phyloP scores from a whole-genome alignment of 2,329 filamentous ascomycete species.

The Fusarium sambucinum region DNA sequence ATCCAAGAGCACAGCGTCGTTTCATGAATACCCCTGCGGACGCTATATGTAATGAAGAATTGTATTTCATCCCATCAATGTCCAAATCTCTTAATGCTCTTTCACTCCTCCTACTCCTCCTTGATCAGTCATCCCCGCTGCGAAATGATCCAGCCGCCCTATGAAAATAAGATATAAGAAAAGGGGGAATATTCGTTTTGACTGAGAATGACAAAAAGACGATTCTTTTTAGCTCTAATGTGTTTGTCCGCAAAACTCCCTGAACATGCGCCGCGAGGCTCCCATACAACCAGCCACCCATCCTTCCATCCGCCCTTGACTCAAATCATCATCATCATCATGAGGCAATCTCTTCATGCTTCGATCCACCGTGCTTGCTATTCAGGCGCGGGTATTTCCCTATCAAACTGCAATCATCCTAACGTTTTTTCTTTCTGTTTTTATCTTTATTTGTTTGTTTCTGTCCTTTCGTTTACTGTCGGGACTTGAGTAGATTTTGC shows the following conservation, averaged over 20 bases:
- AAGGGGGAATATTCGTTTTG: conserved; percentile 45
- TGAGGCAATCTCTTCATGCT: conserved; percentile 17
- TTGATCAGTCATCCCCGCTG: conserved; percentile 16
- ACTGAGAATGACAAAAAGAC: conserved; percentile 46
- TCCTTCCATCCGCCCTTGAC: conserved; percentile 14
- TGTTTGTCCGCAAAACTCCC: conserved; percentile 49
- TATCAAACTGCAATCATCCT: conserved; percentile 5
- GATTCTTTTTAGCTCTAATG: conserved; percentile 49
- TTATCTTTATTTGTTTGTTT: conserved; percentile 13
- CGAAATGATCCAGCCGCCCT: conserved; percentile 29
- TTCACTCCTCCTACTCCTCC: background rate
- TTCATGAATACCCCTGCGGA: too few relatives aligned
- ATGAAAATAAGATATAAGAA: conserved; percentile 34
- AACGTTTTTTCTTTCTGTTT: background rate
- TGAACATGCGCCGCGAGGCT: conserved; percentile 49
- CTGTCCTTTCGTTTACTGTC: conserved; percentile 46
- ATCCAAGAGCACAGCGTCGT: too few relatives aligned
- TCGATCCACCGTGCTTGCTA: conserved; percentile 17
- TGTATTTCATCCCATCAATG: conserved; percentile 32
- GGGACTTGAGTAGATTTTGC: conserved; percentile 65
- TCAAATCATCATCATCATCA: conserved; percentile 30
- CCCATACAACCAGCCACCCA: conserved; percentile 9
- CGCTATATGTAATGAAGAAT: conserved; percentile 3
- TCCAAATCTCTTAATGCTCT: conserved; percentile 19
- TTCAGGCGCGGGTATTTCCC: conserved; percentile 9